Base-by-base conservation (phyloP, 768 basidiomycete species). In the Pleurotus djamor region DNA sequence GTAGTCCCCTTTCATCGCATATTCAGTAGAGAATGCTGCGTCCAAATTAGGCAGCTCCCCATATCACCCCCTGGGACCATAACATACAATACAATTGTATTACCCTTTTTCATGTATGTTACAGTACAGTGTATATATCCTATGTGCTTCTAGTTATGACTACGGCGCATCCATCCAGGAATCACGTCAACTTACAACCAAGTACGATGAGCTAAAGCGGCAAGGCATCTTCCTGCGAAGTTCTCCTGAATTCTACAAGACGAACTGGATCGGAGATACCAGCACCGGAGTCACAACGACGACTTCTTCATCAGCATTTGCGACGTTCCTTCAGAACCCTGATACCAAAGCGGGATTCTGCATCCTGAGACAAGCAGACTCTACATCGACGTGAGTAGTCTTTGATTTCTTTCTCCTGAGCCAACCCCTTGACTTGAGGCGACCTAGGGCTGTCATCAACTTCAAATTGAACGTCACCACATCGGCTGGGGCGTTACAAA, bases 201-300 rank as follows among this genome's bases (percentile, higher is more conserved):
- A 94, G 69, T 90, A 80, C 69, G 79, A 84, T 58, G 92, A 94
- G 65, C 75, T 94, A 52, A 94, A 93, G 69, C 80, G 85, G 16
- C 84, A 94, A 66, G 87, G 83, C 14, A 69, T 92, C 14, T 94
- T 94, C 78, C 71, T 94, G 16, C 85, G 92, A 32, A 89, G 87
- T 62, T 88, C 89, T 0, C 86, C 83, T 0, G 88, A 89, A 49
- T 91, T 94, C 68, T 83, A 85, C 71, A 89, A 92, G 73, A 94
- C 92, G 0, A 81, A 91, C 61, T 83, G 86, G 79, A 74, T 92
- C 17, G 87, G 84, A 3, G 82, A 90, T 64, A 79, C 83, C 21
- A 81, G 77, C 21, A 81, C 76, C 10, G 84, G 84, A 5, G 52
- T 66, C 1, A 70, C 71, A 9, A 75, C 75, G 1, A 72, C 71